Conservation (phyloP, 208 protist species). For the Trypanosoma brucei region DNA sequence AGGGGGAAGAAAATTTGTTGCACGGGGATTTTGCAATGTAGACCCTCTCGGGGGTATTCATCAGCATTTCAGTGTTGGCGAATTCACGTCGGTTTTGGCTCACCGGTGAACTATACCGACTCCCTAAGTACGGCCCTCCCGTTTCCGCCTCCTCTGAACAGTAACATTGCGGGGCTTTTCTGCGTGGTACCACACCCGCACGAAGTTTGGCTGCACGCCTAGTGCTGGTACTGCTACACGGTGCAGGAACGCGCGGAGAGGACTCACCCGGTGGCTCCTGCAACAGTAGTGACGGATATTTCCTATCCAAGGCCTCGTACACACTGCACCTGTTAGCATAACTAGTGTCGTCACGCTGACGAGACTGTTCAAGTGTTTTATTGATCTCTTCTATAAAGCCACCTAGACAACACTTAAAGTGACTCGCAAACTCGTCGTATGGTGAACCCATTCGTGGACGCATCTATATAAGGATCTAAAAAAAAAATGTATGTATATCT, state of each 20-base stretch:
- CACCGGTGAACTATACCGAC: too few relatives aligned
- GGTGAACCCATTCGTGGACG: not conserved
- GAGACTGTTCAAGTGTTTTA: slow-evolving; percentile 7
- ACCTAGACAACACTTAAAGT: slow-evolving; percentile 32
- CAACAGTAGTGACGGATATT: not conserved
- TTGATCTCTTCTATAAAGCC: slow-evolving; percentile 58
- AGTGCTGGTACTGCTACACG: not conserved
- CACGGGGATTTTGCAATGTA: too few relatives aligned
- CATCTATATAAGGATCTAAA: not conserved
- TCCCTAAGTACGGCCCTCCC: too few relatives aligned
- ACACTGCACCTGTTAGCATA: not conserved
- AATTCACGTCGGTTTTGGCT: too few relatives aligned
- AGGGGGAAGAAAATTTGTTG: too few relatives aligned
- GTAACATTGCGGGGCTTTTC: too few relatives aligned
- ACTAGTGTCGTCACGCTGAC: not conserved
- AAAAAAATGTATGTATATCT: not conserved
- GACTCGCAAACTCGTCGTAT: slow-evolving; percentile 19
- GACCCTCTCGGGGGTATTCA: too few relatives aligned
- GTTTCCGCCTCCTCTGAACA: too few relatives aligned
- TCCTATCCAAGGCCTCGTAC: not conserved
- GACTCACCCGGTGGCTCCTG: not conserved
- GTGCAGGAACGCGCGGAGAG: not conserved
- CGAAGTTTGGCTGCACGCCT: too few relatives aligned
- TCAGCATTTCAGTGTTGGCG: too few relatives aligned
- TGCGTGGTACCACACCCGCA: too few relatives aligned